Evolutionary conservation across 805 yeast genomes (phyloP).

Genomic region (Pichia cabralensis): DNA sequence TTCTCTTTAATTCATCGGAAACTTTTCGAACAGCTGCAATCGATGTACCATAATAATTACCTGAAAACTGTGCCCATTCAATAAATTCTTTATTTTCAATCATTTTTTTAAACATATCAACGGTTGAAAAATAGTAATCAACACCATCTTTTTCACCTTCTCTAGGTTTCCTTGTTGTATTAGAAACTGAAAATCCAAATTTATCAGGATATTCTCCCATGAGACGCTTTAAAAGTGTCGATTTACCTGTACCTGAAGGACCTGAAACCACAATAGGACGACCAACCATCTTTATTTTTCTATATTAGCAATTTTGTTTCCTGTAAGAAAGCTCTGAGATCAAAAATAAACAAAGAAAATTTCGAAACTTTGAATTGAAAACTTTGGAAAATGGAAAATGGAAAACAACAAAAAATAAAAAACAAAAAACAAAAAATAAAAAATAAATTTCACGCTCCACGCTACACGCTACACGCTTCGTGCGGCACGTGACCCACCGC

Average conservation of each 20-base stretch:
- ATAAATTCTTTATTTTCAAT: constrained; percentile 71
- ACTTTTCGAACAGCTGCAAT: constrained; percentile 77
- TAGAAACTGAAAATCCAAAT: constrained; percentile 91
- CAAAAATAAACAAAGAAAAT: no score
- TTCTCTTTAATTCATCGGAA: constrained; percentile 46
- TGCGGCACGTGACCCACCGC: no score
- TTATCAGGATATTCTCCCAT: constrained; percentile 82
- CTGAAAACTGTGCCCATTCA: constrained; percentile 97
- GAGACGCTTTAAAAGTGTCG: constrained; percentile 81
- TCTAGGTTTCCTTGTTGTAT: constrained; percentile 88
- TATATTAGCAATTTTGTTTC: no score
- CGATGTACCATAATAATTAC: constrained; percentile 95
- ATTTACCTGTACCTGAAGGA: constrained; percentile 95
- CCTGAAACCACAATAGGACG: constrained; percentile 95
- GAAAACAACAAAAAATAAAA: no score
- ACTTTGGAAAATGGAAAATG: no score
- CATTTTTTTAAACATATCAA: constrained; percentile 67
- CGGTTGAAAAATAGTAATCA: constrained; percentile 81
- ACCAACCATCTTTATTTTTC: constrained; percentile 13
- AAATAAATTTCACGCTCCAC: no score
- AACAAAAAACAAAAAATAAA: no score
- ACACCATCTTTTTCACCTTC: constrained; percentile 82
- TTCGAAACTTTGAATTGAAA: no score
- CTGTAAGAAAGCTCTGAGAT: no score
- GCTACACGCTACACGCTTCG: no score